Percentiles rank a stretch among this genome's conserved stretches.
phyloP scores from a whole-genome alignment of 345 rosid genomes.

The Eucalyptus erythrocorys region DNA sequence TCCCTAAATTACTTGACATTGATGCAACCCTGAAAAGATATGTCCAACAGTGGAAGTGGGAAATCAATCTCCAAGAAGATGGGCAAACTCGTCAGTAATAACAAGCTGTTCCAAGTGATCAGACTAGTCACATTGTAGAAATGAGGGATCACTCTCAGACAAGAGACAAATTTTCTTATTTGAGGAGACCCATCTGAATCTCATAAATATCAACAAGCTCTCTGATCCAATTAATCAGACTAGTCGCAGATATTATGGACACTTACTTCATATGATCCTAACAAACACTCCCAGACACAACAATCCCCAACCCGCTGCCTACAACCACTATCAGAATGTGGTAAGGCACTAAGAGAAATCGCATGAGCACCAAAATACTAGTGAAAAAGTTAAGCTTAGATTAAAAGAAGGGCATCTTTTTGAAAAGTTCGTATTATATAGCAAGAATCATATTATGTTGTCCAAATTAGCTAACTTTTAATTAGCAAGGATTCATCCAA shows the following conservation, averaged over 20 bases:
- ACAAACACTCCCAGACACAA: neutral
- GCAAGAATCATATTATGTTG: neutral
- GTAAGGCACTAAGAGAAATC: neutral
- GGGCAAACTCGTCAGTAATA: neutral
- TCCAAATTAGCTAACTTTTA: neutral
- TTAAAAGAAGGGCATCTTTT: neutral
- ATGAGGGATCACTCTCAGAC: neutral
- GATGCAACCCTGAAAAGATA: neutral
- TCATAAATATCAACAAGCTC: neutral
- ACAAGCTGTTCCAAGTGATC: neutral
- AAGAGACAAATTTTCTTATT: neutral
- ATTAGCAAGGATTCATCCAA: neutral
- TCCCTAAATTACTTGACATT: neutral
- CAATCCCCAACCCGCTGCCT: neutral
- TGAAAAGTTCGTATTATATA: neutral
- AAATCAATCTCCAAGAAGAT: neutral
- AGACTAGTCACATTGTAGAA: neutral
- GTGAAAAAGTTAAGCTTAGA: neutral
- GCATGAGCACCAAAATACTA: neutral
- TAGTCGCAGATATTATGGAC: neutral
- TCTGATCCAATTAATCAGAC: neutral
- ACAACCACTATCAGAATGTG: neutral
- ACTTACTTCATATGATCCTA: neutral
- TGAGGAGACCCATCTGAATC: neutral
- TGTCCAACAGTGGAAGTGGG: neutral